These are phyloP conservation scores for Pseudocercospora pini-densiflorae DNA, from an alignment of 2,329 filamentous ascomycete species.

Conservation along the genomic window DNA sequence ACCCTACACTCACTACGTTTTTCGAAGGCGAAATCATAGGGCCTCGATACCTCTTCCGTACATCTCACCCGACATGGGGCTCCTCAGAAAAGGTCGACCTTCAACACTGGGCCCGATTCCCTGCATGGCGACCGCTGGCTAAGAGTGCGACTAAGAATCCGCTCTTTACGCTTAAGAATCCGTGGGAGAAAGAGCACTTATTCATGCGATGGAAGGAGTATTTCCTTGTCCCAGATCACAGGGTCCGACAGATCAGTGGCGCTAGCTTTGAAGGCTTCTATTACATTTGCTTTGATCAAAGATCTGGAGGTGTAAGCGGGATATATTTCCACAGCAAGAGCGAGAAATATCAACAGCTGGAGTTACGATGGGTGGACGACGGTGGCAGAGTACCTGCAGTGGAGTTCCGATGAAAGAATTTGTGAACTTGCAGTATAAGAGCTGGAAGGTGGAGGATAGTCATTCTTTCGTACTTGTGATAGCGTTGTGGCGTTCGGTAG, in stretches of 20 bases:
- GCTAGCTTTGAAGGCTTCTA: conserved; percentile 99
- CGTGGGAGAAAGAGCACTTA: conserved; percentile 80
- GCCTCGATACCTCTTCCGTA: conserved; percentile 91
- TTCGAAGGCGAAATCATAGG: conserved; percentile 99
- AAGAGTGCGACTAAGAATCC: conserved; percentile 61
- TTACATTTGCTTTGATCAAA: conserved; percentile 98
- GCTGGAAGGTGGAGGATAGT: background rate
- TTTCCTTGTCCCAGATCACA: conserved; percentile 93
- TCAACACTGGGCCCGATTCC: conserved; percentile 90
- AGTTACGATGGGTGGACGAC: conserved; percentile 86
- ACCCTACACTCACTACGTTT: conserved; percentile 96
- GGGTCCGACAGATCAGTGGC: conserved; percentile 85
- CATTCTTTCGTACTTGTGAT: conserved; percentile 24
- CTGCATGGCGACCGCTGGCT: conserved; percentile 78
- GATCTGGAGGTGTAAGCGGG: conserved; percentile 81
- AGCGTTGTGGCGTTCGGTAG: conserved; percentile 29
- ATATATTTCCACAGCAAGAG: conserved; percentile 99
- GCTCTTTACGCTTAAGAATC: conserved; percentile 67
- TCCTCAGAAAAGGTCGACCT: conserved; percentile 89
- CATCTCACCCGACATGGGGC: conserved; percentile 87
- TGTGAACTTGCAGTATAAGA: background rate
- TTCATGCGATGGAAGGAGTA: conserved; percentile 99
- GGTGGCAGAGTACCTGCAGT: conserved; percentile 81
- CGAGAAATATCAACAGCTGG: conserved; percentile 96
- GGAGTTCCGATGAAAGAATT: conserved; percentile 75